Evolutionary conservation across 768 basidiomycete species (phyloP), one percentile per base, ranked within the genome.

Genomic region (Russula sp.): DNA sequence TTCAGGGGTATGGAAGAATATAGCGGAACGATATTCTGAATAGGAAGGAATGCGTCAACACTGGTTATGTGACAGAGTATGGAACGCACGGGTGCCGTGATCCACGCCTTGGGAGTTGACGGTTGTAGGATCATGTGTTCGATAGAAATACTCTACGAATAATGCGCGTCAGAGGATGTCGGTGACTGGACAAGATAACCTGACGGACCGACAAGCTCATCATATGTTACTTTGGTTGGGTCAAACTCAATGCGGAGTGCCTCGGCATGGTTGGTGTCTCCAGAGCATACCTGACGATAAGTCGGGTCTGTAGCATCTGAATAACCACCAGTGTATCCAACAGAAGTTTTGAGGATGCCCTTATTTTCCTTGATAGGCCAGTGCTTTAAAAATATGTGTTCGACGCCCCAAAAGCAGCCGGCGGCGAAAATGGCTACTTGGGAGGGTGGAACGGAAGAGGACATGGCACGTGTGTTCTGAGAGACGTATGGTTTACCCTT

Each of bases 81-180:
- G 36, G 34, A 28, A 82, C 87, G 67, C 71, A 94, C 92, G 94
- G 32, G 85, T 84, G 22, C 94, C 94, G 3, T 71, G 72, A 70
- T 96, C 93, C 1, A 71, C 79, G 32, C 94, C 94, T 73, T 96
- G 94, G 16, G 80, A 77, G 74, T 96, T 87, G 61, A 81, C 71
- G 0, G 91, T 90, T 48, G 94, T 96, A 3, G 95, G 92, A 69
- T 97, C 94, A 71, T 98, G 95, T 0, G 91, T 92, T 52, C 96
- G 83, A 75, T 94, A 96, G 76, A 96, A 96, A 79, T 94, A 95
- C 75, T 96, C 93, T 88, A 73, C 14, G 28, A 5, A 18, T 38
- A 14, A 26, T 38, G 18, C 3, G 44, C 28, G 28, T 24, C 28
- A 65, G 48, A 36, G 34, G 48, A 0, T 14, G 34, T 42, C 3